phyloP scores from a whole-genome alignment of 768 basidiomycete species.

The Goffeauzyma gilvescens region DNA sequence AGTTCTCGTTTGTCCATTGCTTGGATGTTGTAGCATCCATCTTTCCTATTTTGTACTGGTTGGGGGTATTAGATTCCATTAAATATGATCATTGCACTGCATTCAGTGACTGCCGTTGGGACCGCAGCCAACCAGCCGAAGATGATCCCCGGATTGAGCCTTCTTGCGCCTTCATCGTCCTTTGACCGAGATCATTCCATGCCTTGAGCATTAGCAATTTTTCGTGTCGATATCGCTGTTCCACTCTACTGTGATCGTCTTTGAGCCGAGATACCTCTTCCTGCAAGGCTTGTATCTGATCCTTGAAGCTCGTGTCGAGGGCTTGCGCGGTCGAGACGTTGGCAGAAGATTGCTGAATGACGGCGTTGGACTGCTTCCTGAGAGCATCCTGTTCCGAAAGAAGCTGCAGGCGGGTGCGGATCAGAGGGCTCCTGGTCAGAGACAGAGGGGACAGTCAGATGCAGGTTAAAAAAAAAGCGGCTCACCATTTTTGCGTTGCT shows the following conservation, averaged over 20 bases:
- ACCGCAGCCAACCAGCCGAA: too few relatives aligned
- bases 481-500: constrained; percentile 55
- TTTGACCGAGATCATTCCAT: constrained; percentile 53
- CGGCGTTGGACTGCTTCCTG: constrained; percentile 52
- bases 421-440: too few relatives aligned
- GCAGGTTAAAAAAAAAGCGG: too few relatives aligned
- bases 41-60: too few relatives aligned
- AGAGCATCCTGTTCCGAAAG: constrained; percentile 55
- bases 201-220: constrained; percentile 63
- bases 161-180: constrained; percentile 41
- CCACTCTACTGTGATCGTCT: constrained; percentile 40
- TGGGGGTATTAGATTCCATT: too few relatives aligned
- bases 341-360: constrained; percentile 35
- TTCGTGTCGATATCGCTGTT: constrained; percentile 51
- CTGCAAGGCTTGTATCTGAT: constrained; percentile 47
- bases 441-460: too few relatives aligned
- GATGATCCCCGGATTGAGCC: too few relatives aligned
- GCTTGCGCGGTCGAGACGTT: constrained; percentile 62
- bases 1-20: too few relatives aligned
- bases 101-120: too few relatives aligned
- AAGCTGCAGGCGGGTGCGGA: not conserved
- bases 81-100: too few relatives aligned
- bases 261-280: constrained; percentile 37
- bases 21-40: too few relatives aligned
- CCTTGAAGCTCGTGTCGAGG: constrained; percentile 46